phyloP scores from a whole-genome alignment of 208 protist genomes.

The Leishmania gerbilli region DNA sequence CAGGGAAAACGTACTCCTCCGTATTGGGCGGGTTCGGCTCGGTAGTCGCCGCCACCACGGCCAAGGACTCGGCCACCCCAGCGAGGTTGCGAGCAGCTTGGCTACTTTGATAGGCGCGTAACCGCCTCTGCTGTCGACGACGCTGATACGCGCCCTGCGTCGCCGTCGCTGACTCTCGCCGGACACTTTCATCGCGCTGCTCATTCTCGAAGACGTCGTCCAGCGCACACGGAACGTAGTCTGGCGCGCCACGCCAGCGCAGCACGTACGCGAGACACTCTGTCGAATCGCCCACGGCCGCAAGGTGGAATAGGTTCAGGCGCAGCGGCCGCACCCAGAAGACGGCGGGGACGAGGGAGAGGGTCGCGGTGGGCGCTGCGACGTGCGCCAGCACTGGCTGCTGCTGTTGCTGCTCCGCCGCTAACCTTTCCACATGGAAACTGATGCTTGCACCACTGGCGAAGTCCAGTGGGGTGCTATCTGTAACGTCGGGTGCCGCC shows the following conservation, averaged over 20 bases:
- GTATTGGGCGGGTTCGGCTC: not conserved
- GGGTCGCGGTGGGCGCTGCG: conserved; percentile 14
- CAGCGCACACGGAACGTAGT: conserved; percentile 34
- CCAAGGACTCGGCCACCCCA: not conserved
- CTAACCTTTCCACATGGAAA: not conserved
- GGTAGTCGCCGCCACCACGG: not conserved
- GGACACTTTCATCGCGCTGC: conserved; percentile 12
- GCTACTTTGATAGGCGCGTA: not conserved
- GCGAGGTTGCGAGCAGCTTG: not conserved
- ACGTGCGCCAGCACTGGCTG: conserved; percentile 17
- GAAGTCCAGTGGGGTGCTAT: not conserved
- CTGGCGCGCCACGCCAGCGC: conserved; percentile 35
- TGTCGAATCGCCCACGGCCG: conserved; percentile 45
- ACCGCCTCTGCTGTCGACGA: conserved; percentile 10
- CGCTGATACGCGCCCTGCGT: conserved; percentile 18
- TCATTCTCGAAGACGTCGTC: conserved; percentile 18
- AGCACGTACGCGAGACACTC: conserved; percentile 47
- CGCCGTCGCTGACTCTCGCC: conserved; percentile 9
- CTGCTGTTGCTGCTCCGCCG: not conserved
- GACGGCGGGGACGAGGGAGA: conserved; percentile 14
- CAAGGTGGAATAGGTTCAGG: conserved; percentile 42
- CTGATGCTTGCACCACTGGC: not conserved
- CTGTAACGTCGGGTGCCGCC: not conserved
- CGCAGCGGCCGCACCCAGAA: conserved; percentile 23
- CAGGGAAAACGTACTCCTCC: conserved; percentile 2